Base-by-base conservation (phyloP, 1,284 basidiomycete genomes). In the Trichosporon ovoides region DNA sequence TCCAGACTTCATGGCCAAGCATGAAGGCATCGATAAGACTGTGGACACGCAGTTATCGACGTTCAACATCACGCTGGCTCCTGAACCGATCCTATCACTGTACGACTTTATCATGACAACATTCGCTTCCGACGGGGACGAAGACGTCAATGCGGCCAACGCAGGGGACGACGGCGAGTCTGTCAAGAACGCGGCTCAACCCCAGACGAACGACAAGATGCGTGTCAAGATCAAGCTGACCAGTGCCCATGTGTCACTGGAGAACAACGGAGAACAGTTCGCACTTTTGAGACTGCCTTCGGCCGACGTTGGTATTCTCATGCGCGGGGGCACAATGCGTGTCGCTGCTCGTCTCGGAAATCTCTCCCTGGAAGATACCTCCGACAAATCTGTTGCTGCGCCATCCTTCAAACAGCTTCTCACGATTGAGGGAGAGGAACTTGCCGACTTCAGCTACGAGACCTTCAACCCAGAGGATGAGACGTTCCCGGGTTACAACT, bases 91-190 rank as follows among this genome's bases (percentile, higher is more conserved):
- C 49, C 80, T 99, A 38, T 83, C 87, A 2, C 79, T 98, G 11
- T 98, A 98, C 76, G 93, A 98, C 78, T 98, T 97, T 80, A 87
- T 99, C 77, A 96, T 99, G 88, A 89, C 90, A 7, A 96, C 94
- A 0, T 97, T 97, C 75, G 88, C 91, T 14, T 84, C 88, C 5
- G 73, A 81, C 22, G 43, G 37, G 18, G 67, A 79, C 52, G 71
- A 76, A 33, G 55, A 20, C 6, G 36, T 22, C 7, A 28, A 22
- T 19, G n/a, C 18, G 62, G 57, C 67, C 6, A 43, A 57, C 19
- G 28, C 46, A 37, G 50, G 62, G 19, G 64, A 65, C n/a, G 54
- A 55, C 31, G 58, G 58, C 18, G 54, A 46, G 19, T 34, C 55
- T 36, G 55, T 62, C 14, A 48, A 52, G 13, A 35, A 57, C 37